Conservation (phyloP, 305 asterid genomes). For the Euphrasia arctica region DNA sequence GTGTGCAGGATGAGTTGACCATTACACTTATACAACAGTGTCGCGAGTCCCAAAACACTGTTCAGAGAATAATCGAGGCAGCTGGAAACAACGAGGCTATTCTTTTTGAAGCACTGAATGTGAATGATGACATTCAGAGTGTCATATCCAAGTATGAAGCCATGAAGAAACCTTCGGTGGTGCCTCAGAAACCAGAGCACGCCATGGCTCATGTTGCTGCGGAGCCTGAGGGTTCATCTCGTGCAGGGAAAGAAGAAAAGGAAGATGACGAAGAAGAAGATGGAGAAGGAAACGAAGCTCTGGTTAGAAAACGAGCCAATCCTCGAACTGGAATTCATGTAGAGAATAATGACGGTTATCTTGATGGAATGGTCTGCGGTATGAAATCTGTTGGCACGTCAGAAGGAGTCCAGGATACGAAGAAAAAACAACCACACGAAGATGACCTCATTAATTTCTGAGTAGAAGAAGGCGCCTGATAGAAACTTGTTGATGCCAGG, state of each 20-base stretch:
- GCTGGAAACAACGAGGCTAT: constrained; percentile 90
- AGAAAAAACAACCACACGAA: constrained; percentile 50
- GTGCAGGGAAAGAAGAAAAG: constrained; percentile 53
- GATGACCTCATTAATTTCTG: constrained; percentile 72
- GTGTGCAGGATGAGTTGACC: constrained; percentile 79
- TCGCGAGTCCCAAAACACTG: constrained; percentile 67
- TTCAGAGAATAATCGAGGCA: constrained; percentile 79
- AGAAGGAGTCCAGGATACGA: constrained; percentile 27
- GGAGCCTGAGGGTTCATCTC: constrained; percentile 80
- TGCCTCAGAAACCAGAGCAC: constrained; percentile 67
- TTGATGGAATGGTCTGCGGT: constrained; percentile 94
- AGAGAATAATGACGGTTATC: constrained; percentile 74
- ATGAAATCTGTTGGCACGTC: constrained; percentile 35
- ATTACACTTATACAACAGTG: constrained; percentile 78
- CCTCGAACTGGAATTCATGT: constrained; percentile 43
- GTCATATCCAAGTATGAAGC: constrained; percentile 80
- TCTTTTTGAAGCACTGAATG: constrained; percentile 87
- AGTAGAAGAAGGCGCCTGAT: constrained; percentile 19
- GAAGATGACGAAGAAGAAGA: constrained; percentile 39
- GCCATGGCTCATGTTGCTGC: constrained; percentile 88
- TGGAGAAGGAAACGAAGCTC: constrained; percentile 43
- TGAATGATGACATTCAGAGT: constrained; percentile 86
- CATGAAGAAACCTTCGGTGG: constrained; percentile 54
- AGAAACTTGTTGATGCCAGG: constrained; percentile 15
- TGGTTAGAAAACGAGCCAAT: constrained; percentile 55